Evolutionary conservation across 2,329 filamentous ascomycete species (phyloP).

Genomic region (Dendrostoma leiphaemia): DNA sequence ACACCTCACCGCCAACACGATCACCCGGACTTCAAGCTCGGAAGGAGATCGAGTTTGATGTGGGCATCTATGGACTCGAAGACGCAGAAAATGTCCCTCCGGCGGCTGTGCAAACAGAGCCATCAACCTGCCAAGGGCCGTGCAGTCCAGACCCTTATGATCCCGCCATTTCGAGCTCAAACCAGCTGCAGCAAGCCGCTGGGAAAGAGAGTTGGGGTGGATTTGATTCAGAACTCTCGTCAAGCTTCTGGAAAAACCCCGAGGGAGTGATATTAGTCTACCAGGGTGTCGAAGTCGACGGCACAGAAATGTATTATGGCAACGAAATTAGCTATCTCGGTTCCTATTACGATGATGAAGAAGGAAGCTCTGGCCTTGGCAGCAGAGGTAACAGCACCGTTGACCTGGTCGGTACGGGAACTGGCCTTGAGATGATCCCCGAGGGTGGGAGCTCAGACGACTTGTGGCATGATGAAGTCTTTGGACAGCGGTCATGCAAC

Average conservation of each 20-base stretch:
- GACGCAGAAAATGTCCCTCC: no score
- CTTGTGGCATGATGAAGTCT: conserved; percentile 1
- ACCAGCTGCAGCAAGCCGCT: no score
- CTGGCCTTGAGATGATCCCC: conserved; percentile 2
- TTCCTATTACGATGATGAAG: conserved; percentile 3
- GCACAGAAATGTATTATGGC: conserved; percentile 4
- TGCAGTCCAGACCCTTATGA: no score
- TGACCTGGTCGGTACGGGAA: neutral
- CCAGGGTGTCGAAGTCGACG: conserved; percentile 8
- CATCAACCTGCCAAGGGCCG: no score
- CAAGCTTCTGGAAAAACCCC: conserved; percentile 8
- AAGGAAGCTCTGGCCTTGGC: conserved; percentile 4
- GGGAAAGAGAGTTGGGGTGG: no score
- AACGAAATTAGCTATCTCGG: conserved; percentile 11
- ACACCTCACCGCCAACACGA: conserved; percentile 1
- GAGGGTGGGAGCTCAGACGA: conserved; percentile 7
- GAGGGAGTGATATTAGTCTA: conserved; percentile 7
- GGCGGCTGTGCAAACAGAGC: no score
- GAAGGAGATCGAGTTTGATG: neutral
- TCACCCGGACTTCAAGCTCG: no score
- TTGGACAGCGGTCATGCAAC: no score
- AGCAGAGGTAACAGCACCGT: conserved; percentile 4
- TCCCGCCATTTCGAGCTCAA: no score
- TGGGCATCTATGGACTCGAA: neutral
- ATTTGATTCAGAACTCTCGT: neutral